A percentile compares a stretch with the other conserved stretches of the same genome.
phyloP scores from a whole-genome alignment of 371 early-diverging fungal species.

The Smittium culicis region DNA sequence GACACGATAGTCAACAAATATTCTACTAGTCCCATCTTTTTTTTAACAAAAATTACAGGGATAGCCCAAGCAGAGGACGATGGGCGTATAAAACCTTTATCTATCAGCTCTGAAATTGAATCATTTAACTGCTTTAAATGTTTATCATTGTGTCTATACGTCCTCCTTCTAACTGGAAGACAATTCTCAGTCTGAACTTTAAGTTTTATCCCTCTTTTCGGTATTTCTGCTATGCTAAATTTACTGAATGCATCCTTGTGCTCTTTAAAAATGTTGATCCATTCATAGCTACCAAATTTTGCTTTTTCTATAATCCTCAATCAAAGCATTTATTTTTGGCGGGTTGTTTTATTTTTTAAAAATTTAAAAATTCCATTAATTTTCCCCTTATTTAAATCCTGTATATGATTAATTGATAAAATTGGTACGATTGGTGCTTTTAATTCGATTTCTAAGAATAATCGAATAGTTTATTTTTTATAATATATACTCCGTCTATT shows the following conservation, averaged over 20 bases:
- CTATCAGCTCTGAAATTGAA: background rate
- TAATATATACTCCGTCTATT: background rate
- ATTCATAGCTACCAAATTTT: background rate
- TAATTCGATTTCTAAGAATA: background rate
- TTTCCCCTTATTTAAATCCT: background rate
- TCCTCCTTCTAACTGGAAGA: background rate
- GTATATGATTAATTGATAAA: background rate
- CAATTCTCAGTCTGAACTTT: background rate
- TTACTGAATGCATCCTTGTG: background rate
- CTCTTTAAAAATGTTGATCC: background rate
- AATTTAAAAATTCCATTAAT: background rate
- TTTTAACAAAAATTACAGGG: slow-evolving; percentile 1
- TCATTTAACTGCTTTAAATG: slow-evolving; percentile 1
- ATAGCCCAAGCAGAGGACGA: slow-evolving; percentile 7
- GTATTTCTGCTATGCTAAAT: background rate
- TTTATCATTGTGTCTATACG: slow-evolving; percentile 3
- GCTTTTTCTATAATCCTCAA: background rate
- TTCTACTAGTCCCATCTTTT: background rate
- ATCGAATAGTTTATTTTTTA: background rate
- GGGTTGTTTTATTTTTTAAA: background rate
- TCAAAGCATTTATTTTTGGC: background rate
- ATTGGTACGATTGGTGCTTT: background rate
- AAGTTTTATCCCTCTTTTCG: background rate
- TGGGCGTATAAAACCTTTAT: background rate
- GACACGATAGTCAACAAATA: slow-evolving; percentile 25